These are phyloP conservation scores for Cytospora leucostoma DNA, from an alignment of 2,329 filamentous ascomycete genomes.

Conservation along the genomic window DNA sequence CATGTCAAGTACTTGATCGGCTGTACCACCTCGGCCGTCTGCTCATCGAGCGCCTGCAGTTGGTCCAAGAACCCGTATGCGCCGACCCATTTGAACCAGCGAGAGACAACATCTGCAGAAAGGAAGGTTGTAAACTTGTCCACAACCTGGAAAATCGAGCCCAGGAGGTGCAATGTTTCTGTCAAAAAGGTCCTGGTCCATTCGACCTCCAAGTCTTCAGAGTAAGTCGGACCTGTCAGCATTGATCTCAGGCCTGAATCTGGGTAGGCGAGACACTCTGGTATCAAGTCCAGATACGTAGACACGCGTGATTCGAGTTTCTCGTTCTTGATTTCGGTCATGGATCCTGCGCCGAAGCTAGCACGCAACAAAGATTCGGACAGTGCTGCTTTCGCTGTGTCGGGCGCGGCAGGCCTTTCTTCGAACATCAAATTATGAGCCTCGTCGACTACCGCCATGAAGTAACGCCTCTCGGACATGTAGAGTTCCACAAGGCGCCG, in stretches of 20 bases:
- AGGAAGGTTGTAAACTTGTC: conserved; percentile 60
- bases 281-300: conserved; percentile 50
- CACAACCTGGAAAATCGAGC: conserved; percentile 70
- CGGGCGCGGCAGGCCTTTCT: conserved; percentile 33
- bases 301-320: conserved; percentile 47
- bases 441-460: conserved; percentile 65
- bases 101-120: conserved; percentile 58
- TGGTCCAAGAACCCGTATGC: conserved; percentile 69
- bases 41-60: conserved; percentile 55
- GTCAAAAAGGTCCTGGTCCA: conserved; percentile 66
- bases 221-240: conserved; percentile 36
- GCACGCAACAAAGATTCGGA: conserved; percentile 29
- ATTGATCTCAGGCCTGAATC: conserved; percentile 52
- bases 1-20: conserved; percentile 71
- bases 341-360: conserved; percentile 27
- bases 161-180: conserved; percentile 73
- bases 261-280: conserved; percentile 51
- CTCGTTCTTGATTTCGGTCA: conserved; percentile 18
- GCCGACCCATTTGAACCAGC: conserved; percentile 76
- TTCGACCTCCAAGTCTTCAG: conserved; percentile 56
- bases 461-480: conserved; percentile 68
- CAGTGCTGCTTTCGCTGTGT: conserved; percentile 27
- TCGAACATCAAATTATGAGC: conserved; percentile 53
- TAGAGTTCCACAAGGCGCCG: conserved; percentile 71
- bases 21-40: conserved; percentile 53